Conservation (phyloP, 208 protist genomes). For the Trypanosoma scelopori region DNA sequence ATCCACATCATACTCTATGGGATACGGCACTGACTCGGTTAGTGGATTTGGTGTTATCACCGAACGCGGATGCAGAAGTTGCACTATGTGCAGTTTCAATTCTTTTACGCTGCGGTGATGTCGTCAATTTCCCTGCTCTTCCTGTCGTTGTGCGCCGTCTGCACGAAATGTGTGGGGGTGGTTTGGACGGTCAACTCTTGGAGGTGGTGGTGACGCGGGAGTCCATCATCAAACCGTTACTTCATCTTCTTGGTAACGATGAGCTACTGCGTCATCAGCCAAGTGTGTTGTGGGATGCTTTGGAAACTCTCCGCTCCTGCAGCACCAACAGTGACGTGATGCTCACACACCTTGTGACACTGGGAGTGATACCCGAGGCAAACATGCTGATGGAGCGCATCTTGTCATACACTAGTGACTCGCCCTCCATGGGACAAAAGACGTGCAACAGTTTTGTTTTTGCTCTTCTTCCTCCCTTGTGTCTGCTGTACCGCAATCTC, state of each 20-base stretch:
- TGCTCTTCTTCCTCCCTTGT: slow-evolving; percentile 32
- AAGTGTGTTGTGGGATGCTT: slow-evolving; percentile 31
- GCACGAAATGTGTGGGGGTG: slow-evolving; percentile 30
- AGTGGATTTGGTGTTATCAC: slow-evolving; percentile 11
- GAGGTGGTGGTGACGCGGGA: slow-evolving; percentile 46
- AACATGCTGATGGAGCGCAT: slow-evolving; percentile 33
- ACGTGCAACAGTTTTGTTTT: slow-evolving; percentile 5
- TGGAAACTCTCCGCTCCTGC: slow-evolving; percentile 26
- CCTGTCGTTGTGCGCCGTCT: slow-evolving; percentile 26
- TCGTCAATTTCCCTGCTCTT: slow-evolving; percentile 8
- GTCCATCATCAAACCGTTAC: slow-evolving; percentile 37
- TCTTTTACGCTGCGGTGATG: slow-evolving; percentile 20
- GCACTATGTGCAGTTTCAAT: slow-evolving; percentile 14
- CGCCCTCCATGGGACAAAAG: slow-evolving; percentile 9
- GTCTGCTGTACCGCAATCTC: slow-evolving; percentile 43
- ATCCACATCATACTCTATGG: slow-evolving; percentile 41
- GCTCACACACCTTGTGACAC: slow-evolving; percentile 33
- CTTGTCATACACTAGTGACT: slow-evolving; percentile 9
- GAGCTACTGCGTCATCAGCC: slow-evolving; percentile 24
- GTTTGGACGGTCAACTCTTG: slow-evolving; percentile 14
- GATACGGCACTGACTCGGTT: slow-evolving; percentile 23
- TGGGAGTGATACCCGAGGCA: slow-evolving; percentile 34
- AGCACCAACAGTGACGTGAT: slow-evolving; percentile 28
- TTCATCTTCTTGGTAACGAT: slow-evolving; percentile 33
- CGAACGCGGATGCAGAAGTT: slow-evolving; percentile 18